Base-by-base conservation (phyloP, 495 filamentous ascomycete species). In the Podospora pseudopauciseta region DNA sequence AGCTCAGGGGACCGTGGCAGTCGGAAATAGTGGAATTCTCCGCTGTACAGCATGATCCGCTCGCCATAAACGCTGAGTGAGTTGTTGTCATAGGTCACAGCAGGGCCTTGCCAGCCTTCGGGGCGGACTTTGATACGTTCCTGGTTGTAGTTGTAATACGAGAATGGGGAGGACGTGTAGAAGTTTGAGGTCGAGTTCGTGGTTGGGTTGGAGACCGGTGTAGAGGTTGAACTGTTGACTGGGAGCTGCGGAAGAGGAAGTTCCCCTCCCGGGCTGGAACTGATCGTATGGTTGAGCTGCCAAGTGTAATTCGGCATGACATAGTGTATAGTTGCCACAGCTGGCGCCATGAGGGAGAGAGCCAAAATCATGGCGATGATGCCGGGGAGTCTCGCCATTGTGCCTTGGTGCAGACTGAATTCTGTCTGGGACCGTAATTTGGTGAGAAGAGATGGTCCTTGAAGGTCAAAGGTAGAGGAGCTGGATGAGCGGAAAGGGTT, bases 1-100 rank as follows among this genome's bases (percentile, higher is more conserved):
- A 94, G 80, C 20, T 85, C 83, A 0, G 88, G 84, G 4, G 94
- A 91, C 2, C 39, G 39, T 0, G 91, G 91, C 5, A 94, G 83
- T 68, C 91, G 87, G 74, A 84, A 92, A 1, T 89, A 89, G 73
- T 92, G 90, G 53, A 91, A 81, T 79, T 94, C 91, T 63, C 88
- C 91, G 71, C 84, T 87, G 75, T 89, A 93, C 26, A 93, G 79
- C 80, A 92, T 85, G 57, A 92, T 72, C 49, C 90, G 83, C 74
- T 91, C 86, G 55, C 91, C 90, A 70, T 87, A 82, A 62, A 94
- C 81, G 72, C 90, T 89, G 23, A 93, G 79, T 7, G 91, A 91
- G 68, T 92, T 81, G 34, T 91, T 82, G 77, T 93, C 91, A 86
- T 88, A 93, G 15, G 86, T 90, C n/a, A 92, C 86, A 20, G 34